phyloP scores from a whole-genome alignment of 257 asterid species.

The Knoxia roxburghii region DNA sequence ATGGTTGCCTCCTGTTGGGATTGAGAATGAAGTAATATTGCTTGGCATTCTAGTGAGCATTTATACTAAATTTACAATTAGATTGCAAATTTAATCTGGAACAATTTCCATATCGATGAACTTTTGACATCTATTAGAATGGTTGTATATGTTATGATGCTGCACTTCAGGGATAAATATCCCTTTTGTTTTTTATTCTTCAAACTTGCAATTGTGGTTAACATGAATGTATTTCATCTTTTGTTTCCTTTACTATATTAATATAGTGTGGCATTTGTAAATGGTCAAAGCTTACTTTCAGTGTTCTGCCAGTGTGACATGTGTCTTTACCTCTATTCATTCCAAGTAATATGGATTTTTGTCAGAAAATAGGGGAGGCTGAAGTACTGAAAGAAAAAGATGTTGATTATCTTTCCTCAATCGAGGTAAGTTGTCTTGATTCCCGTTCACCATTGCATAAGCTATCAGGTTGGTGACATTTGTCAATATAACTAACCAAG shows the following conservation, averaged over 20 bases:
- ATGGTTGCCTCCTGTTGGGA: background rate
- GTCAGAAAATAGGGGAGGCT: slow-evolving; percentile 87
- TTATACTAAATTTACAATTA: background rate
- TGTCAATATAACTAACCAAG: slow-evolving; percentile 17
- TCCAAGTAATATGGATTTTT: slow-evolving; percentile 1
- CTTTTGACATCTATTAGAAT: background rate
- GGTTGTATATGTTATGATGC: too few species aligned
- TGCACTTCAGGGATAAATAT: background rate
- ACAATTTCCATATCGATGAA: background rate
- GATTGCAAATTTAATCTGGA: background rate
- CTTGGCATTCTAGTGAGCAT: background rate
- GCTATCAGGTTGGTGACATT: slow-evolving; percentile 4
- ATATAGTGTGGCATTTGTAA: background rate
- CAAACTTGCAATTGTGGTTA: background rate
- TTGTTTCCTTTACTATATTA: background rate
- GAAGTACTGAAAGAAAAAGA: slow-evolving; percentile 72
- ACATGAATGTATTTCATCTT: background rate
- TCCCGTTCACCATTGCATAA: background rate
- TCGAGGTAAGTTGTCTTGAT: slow-evolving; percentile 53
- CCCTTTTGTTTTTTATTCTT: background rate
- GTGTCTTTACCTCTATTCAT: background rate
- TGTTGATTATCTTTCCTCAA: slow-evolving; percentile 94
- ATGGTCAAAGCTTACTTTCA: background rate
- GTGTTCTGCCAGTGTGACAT: background rate
- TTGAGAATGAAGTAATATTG: background rate